These are phyloP conservation scores for Infundibulicybe gibba DNA, from an alignment of 768 basidiomycete species.

Conservation along the genomic window DNA sequence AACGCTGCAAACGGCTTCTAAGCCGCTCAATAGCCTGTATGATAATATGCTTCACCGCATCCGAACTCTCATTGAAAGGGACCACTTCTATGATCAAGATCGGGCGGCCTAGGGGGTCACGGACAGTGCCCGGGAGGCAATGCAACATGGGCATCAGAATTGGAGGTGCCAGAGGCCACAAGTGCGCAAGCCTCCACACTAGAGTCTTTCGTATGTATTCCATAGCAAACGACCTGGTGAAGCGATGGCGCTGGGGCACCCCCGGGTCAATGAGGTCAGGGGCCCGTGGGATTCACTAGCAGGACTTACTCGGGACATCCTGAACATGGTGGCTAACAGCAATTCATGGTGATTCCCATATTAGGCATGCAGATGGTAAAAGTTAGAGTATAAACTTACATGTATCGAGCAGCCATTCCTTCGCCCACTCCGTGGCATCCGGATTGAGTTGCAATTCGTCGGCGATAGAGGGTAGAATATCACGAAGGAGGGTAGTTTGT, in stretches of 20 bases:
- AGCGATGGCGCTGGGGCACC: slow-evolving; percentile 56
- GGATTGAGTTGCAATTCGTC: slow-evolving; percentile 53
- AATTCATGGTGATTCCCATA: slow-evolving; percentile 9
- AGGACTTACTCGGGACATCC: slow-evolving; percentile 54
- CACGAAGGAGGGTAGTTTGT: slow-evolving; percentile 47
- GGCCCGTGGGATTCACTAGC: slow-evolving; percentile 7
- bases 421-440: slow-evolving; percentile 46
- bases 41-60: slow-evolving; percentile 36
- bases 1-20: slow-evolving; percentile 46
- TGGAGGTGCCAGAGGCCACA: slow-evolving; percentile 30
- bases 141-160: slow-evolving; percentile 34
- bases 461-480: slow-evolving; percentile 56
- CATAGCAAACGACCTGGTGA: slow-evolving; percentile 57
- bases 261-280: slow-evolving; percentile 5
- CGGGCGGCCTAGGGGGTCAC: slow-evolving; percentile 65
- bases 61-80: slow-evolving; percentile 32
- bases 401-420: slow-evolving; percentile 63
- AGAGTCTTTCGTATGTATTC: slow-evolving; percentile 54
- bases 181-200: slow-evolving; percentile 51
- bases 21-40: slow-evolving; percentile 54
- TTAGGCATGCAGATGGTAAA: slow-evolving; percentile 6
- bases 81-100: slow-evolving; percentile 52
- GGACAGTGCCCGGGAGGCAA: slow-evolving; percentile 49
- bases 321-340: slow-evolving; percentile 49
- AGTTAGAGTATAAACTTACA: slow-evolving; percentile 36